These are phyloP conservation scores for Penicillium odoratum DNA, from an alignment of 495 filamentous ascomycete genomes.

Conservation along the genomic window DNA sequence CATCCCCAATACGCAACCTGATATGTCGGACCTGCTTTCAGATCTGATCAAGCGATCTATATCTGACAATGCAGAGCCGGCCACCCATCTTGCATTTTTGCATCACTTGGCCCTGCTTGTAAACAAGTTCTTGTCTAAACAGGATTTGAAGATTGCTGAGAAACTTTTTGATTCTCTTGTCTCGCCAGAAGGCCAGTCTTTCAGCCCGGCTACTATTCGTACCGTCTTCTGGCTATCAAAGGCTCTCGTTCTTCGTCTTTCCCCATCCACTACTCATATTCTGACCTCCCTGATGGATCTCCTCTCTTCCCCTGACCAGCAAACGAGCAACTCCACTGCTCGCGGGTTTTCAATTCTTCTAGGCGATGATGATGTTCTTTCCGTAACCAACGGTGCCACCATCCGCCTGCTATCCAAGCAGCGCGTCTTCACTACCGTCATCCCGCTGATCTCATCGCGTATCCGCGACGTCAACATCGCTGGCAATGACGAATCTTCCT, in stretches of 20 bases:
- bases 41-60: slow-evolving; percentile 43
- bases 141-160: slow-evolving; percentile 38
- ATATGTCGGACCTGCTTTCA: slow-evolving; percentile 39
- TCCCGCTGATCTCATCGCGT: slow-evolving; percentile 56
- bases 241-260: slow-evolving; percentile 51
- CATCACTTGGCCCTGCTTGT: slow-evolving; percentile 61
- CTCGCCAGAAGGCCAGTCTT: slow-evolving; percentile 18
- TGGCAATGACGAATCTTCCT: slow-evolving; percentile 14
- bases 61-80: slow-evolving; percentile 30
- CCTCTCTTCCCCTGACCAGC: slow-evolving; percentile 47
- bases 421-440: slow-evolving; percentile 60
- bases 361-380: slow-evolving; percentile 64
- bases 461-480: slow-evolving; percentile 51
- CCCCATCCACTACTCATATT: slow-evolving; percentile 47
- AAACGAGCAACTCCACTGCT: slow-evolving; percentile 49
- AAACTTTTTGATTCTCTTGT: slow-evolving; percentile 38
- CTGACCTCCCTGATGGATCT: slow-evolving; percentile 53
- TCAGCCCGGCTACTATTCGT: slow-evolving; percentile 32
- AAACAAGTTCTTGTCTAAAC: slow-evolving; percentile 64
- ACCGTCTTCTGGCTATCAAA: slow-evolving; percentile 58
- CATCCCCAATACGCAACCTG: slow-evolving; percentile 35
- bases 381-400: slow-evolving; percentile 60
- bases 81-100: slow-evolving; percentile 54
- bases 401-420: slow-evolving; percentile 66
- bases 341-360: slow-evolving; percentile 63